phyloP scores from a whole-genome alignment of 306 rosid species.

The Ormosia emarginata region DNA sequence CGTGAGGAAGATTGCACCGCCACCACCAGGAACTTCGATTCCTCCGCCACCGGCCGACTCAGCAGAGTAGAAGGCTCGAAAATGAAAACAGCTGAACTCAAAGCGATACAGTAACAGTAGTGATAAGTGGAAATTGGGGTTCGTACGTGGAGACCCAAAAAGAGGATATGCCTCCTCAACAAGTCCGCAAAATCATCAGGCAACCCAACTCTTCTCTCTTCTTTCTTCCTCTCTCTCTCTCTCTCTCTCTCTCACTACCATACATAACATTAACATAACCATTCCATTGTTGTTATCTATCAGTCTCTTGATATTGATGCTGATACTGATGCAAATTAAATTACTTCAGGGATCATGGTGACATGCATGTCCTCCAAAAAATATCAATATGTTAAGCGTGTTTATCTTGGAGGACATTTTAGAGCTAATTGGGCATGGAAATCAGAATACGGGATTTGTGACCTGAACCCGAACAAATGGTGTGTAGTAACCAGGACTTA shows the following conservation, averaged over 20 bases:
- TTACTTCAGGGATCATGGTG: constrained; percentile 98
- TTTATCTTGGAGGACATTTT: constrained; percentile 99
- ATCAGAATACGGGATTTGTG: no score
- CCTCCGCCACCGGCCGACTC: constrained; percentile 36
- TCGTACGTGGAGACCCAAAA: constrained; percentile 97
- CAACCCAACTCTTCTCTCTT: no score
- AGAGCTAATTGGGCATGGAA: no score
- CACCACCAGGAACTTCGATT: no score
- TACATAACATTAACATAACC: no score
- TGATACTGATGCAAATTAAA: no score
- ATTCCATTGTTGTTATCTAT: not conserved
- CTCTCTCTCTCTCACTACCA: no score
- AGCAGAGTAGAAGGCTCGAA: constrained; percentile 90
- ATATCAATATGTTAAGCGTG: constrained; percentile 94
- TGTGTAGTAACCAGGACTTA: no score
- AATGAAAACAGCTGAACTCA: constrained; percentile 94
- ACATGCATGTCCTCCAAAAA: constrained; percentile 98
- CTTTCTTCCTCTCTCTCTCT: no score
- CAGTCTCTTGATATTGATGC: no score
- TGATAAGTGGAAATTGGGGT: constrained; percentile 91
- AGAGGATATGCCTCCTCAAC: constrained; percentile 98
- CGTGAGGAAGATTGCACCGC: no score
- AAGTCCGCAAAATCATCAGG: constrained; percentile 88
- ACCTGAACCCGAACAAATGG: no score
- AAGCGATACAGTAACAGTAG: constrained; percentile 95